Evolutionary conservation across 345 rosid species (phyloP), one percentile per base, ranked within the genome.

Genomic region (Rhizophora apiculata): DNA sequence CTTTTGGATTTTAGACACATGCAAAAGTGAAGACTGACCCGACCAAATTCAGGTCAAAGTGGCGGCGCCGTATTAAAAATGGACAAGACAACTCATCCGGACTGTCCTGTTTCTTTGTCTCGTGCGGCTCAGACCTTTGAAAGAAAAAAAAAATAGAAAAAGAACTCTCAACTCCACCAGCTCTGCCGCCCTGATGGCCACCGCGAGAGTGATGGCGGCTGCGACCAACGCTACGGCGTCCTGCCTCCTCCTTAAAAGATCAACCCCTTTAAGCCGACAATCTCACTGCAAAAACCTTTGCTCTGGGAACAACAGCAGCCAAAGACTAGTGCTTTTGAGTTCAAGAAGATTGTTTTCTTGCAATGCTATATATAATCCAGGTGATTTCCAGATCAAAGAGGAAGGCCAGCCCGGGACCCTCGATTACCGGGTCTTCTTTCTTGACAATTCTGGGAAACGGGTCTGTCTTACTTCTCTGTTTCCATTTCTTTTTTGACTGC

Each of bases 351-450:
- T 75, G 36, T 82, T 85, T 71, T 73, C 92, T 10, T 89, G 97
- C 76, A 67, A 46, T 3, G 89, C 96, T 15, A 82, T 89, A 1
- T 79, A 89, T 64, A 89, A 81, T 10, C 96, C 96, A 10, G 30
- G 30, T 57, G 72, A 83, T 76, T 81, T 86, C 55, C 80, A 76
- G 76, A 77, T 82, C 78, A 81, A 82, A 72, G 89, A 86, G 75
- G 94, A 88, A 71, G 96, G 97, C 27, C 87, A 79, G 74, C 85
- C 92, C 13, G 90, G 85, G 65, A 82, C 94, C 66, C 77, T 92
- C 16, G 97, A 89, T 65, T 89, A 89, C 81, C 82, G 97, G 2
- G 89, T 89, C 65, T 89, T 88, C 85, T 86, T 89, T 74, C 82
- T 79, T 54, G 87, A 86, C 75, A 71, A 74, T 48, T 83, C 96